Evolutionary conservation across 2,329 filamentous ascomycete species (phyloP), one percentile per base, ranked within the genome.

Genomic region (Podosphaera aphanis): DNA sequence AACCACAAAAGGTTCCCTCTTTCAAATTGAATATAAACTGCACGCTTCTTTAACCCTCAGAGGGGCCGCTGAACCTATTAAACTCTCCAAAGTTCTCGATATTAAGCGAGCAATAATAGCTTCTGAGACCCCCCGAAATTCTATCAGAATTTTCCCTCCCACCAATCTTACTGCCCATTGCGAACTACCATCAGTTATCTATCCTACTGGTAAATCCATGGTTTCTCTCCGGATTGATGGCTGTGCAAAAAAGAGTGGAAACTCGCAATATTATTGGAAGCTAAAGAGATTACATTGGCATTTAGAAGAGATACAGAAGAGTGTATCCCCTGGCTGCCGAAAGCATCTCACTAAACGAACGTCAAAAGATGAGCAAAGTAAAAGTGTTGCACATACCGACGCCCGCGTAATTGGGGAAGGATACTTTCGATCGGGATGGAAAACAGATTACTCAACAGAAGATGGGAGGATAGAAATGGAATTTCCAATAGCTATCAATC

Each of bases 201-300:
- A 93, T 63, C 85, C 88, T 4, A 82, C 86, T 49, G 82, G 83
- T 55, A 76, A 74, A 55, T 88, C 92, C 64, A 79, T 70, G 10
- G 71, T 94, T 43, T 71, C 74, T 40, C 77, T 94, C 64, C 77
- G 79, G 45, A 72, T 98, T 51, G 83, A 86, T 51, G 88, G 88
- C n/a, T 75, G 94, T 46, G 75, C 85, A 37, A 79, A 74, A 52
- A 64, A 65, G 52, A 83, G 83, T 60, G 62, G 70, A 33, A 73
- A 76, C 37, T 73, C 71, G 48, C 77, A 81, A 59, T 73, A 76
- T 59, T 71, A 74, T 57, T 95, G 88, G 88, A 79, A 80, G 55
- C 69, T 98, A 25, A 83, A 86, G 61, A 90, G 92, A 62, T 71
- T 94, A 52, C 83, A 80, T 51, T 98, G 88, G 88, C 77, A 82